Percentiles rank a stretch among this genome's conserved stretches.
Conservation (phyloP, 257 asterid species). For the Solanum appendiculatum region DNA sequence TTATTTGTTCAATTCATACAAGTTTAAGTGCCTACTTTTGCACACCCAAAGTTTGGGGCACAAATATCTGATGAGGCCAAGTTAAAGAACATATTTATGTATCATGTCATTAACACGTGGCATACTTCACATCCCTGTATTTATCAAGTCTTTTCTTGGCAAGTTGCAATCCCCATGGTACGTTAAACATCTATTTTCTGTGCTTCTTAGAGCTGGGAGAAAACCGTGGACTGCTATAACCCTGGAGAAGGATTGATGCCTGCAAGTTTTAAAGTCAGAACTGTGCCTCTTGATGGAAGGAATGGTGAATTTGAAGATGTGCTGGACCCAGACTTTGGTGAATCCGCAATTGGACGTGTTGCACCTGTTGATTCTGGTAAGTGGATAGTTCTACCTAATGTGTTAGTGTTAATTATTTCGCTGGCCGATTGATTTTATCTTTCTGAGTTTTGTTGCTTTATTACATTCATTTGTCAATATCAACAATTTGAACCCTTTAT, state of each 20-base stretch:
- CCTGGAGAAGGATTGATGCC: slow-evolving; percentile 89
- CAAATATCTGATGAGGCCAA: too few species aligned
- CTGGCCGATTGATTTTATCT: not conserved
- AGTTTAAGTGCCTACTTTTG: too few species aligned
- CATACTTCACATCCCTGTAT: not conserved
- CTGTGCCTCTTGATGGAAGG: slow-evolving; percentile 48
- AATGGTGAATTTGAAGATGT: slow-evolving; percentile 57
- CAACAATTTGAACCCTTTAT: not conserved
- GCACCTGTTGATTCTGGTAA: slow-evolving; percentile 86
- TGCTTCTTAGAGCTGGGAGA: slow-evolving; percentile 63
- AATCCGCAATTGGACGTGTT: slow-evolving; percentile 80
- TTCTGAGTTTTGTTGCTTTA: not conserved
- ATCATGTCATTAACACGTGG: not conserved
- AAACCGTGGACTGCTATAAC: slow-evolving; percentile 66
- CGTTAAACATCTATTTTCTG: not conserved
- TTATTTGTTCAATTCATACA: too few species aligned
- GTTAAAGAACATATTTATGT: too few species aligned
- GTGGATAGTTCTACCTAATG: not conserved
- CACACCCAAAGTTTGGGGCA: too few species aligned
- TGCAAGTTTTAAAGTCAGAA: slow-evolving; percentile 66
- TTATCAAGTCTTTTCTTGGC: not conserved
- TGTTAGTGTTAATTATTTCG: not conserved
- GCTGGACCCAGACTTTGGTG: slow-evolving; percentile 77
- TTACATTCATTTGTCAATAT: not conserved
- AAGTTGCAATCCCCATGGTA: not conserved